Base-by-base conservation (phyloP, 805 yeast species). In the Middelhovenomyces tepae region DNA sequence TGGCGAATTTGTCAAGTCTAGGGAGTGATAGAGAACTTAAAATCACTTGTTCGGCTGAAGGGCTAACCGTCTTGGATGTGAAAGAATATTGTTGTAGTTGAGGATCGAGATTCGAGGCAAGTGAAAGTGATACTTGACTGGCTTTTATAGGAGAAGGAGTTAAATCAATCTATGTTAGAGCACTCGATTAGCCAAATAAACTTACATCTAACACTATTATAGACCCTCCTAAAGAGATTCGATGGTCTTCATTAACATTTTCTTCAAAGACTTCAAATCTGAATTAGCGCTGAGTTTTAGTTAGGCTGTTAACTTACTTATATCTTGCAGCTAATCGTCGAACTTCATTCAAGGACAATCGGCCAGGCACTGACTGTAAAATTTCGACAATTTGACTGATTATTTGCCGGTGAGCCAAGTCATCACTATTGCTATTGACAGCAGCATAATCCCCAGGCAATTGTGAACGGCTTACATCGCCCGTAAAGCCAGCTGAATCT, bases 231-330 rank as follows among this genome's bases (percentile, higher is more conserved):
- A 60, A 43, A 16, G 60, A 54, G 15, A 60, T 42, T 4, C 64
- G 44, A 20, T 48, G 53, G n/a, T 55, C 58, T 18, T 44, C 44
- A 6, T 43, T 41, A 4, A 37, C 37, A 23, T 30, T 34, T 22
- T 59, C 65, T 28, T 59, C 61, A 32, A 59, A 60, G 2, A 59
- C 51, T 34, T 60, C 65, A 13, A 60, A 54, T 6, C 50, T 47
- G 21, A 16, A 20, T 16, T 27, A 15, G 17, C 9, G 10, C 23
- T 21, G 23, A n/a, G 23, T 16, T 17, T 14, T 3, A 31, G 14
- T n/a, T 9, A 17, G 3, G 10, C 3, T 10, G 28, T 15, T 13
- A 7, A 28, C 42, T 11, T 27, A 44, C 46, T 50, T 54, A 28
- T 53, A 43, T 7, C 39, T 33, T 7, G 41, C 36, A 6, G 62